Percentiles rank a stretch among this genome's conserved stretches.
Evolutionary conservation across 2,329 filamentous ascomycete species (phyloP).

Genomic region (Ilyonectria destructans): DNA sequence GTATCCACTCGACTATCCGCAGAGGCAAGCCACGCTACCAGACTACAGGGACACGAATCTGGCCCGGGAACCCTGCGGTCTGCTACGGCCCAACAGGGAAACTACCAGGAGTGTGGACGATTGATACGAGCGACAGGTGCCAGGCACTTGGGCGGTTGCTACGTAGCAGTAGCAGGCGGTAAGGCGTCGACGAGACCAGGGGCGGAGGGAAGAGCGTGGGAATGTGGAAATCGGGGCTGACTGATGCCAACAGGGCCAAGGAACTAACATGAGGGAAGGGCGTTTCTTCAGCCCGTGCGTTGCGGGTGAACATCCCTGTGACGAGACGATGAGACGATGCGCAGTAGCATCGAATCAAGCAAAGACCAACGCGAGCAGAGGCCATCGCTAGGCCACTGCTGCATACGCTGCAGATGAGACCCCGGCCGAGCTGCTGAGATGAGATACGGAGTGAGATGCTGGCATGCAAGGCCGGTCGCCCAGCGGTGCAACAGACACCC

Average conservation of each 20-base stretch:
- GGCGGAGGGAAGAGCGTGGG: background rate
- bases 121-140: slow-evolving; percentile 12
- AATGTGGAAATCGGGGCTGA: background rate
- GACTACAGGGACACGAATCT: slow-evolving; percentile 38
- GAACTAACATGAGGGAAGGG: slow-evolving; percentile 10
- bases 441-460: slow-evolving; percentile 6
- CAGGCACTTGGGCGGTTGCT: slow-evolving; percentile 1
- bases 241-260: background rate
- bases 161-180: background rate
- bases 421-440: background rate
- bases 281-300: slow-evolving; percentile 31
- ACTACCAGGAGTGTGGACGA: slow-evolving; percentile 21
- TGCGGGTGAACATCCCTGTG: slow-evolving; percentile 31
- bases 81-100: slow-evolving; percentile 11
- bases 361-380: slow-evolving; percentile 9
- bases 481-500: slow-evolving; percentile 3
- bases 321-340: slow-evolving; percentile 6
- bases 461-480: slow-evolving; percentile 15
- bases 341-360: slow-evolving; percentile 14
- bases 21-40: slow-evolving; percentile 38
- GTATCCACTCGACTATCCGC: slow-evolving; percentile 28
- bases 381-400: background rate
- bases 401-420: background rate
- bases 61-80: slow-evolving; percentile 29
- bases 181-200: background rate